Evolutionary conservation across 2,329 filamentous ascomycete genomes (phyloP).

Genomic region (Pezizomycotina sp.): DNA sequence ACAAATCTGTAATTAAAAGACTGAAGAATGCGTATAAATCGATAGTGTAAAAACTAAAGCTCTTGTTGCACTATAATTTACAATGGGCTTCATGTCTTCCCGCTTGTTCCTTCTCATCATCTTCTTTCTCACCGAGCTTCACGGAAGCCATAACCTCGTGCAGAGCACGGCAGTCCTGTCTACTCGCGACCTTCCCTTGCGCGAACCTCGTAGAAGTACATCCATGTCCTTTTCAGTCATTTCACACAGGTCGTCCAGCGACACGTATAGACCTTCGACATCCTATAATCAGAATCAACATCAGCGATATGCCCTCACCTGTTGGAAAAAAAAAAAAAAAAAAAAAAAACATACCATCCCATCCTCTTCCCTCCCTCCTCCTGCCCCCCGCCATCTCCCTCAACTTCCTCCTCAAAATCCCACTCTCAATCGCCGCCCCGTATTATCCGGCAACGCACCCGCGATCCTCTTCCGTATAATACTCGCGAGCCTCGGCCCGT

Average conservation of each 20-base stretch:
- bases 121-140: constrained; percentile 10
- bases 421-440: constrained; percentile 80
- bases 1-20: no score
- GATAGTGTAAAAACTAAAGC: no score
- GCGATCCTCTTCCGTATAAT: constrained; percentile 74
- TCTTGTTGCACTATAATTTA: no score
- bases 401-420: constrained; percentile 60
- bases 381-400: constrained; percentile 47
- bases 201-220: constrained; percentile 39
- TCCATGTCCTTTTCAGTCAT: constrained; percentile 77
- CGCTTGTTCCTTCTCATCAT: constrained; percentile 18
- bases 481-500: constrained; percentile 78
- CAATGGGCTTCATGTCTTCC: no score
- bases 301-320: constrained; percentile 15
- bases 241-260: constrained; percentile 64
- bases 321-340: background rate
- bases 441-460: constrained; percentile 54
- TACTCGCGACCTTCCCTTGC: constrained; percentile 16
- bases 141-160: constrained; percentile 9
- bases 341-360: constrained; percentile 48
- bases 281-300: constrained; percentile 41
- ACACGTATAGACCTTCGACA: constrained; percentile 78
- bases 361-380: constrained; percentile 75
- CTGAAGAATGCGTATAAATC: no score
- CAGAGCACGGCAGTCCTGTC: constrained; percentile 18